A percentile compares a stretch with the other conserved stretches of the same genome.
Conservation (phyloP, 2,329 filamentous ascomycete species). For the Rosellinia necatrix region DNA sequence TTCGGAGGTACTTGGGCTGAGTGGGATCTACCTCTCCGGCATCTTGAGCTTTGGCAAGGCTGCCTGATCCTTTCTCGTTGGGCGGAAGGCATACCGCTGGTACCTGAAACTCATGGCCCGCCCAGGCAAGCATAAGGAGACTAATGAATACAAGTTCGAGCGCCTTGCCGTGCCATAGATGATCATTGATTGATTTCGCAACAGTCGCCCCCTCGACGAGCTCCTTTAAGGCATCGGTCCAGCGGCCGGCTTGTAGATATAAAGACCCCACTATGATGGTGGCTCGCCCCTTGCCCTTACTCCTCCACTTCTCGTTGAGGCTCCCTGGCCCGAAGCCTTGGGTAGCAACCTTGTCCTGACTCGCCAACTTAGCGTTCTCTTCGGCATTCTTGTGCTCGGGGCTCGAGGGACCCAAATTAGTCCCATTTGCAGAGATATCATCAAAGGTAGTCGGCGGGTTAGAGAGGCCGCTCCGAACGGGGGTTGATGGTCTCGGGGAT, state of each 20-base stretch:
- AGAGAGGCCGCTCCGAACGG: constrained; percentile 53
- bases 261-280: constrained; percentile 81
- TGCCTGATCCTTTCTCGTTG: constrained; percentile 52
- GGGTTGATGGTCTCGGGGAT: constrained; percentile 53
- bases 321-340: constrained; percentile 75
- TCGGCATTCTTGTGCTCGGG: constrained; percentile 49
- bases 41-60: constrained; percentile 42
- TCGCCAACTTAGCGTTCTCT: constrained; percentile 53
- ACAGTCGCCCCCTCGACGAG: constrained; percentile 78
- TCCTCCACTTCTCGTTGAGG: constrained; percentile 75
- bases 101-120: constrained; percentile 81
- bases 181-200: constrained; percentile 81
- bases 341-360: constrained; percentile 63
- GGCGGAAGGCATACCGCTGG: constrained; percentile 58
- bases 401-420: constrained; percentile 44
- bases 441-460: constrained; percentile 56
- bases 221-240: constrained; percentile 85
- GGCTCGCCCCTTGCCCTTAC: constrained; percentile 79
- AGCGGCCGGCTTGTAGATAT: constrained; percentile 86
- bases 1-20: constrained; percentile 59
- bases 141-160: constrained; percentile 85
- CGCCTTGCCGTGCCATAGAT: constrained; percentile 97
- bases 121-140: constrained; percentile 83
- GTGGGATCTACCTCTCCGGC: constrained; percentile 47
- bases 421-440: constrained; percentile 45